Conservation (phyloP, 345 rosid genomes). For the Ailanthus altissimus region DNA sequence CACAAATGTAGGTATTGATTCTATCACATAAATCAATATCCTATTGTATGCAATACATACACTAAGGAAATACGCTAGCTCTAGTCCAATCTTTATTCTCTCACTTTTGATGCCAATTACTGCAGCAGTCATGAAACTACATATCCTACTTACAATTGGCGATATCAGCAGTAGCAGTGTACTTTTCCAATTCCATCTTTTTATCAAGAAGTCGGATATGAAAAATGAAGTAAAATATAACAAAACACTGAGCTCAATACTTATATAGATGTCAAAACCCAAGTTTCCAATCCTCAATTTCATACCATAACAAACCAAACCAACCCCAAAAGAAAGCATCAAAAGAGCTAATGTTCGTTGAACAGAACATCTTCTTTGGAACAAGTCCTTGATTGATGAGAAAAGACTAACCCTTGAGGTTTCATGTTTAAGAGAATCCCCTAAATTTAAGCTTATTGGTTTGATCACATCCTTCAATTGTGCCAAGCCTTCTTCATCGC, state of each 20-base stretch:
- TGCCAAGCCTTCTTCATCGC: too few species aligned
- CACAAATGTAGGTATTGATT: slow-evolving; percentile 49
- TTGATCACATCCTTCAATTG: too few species aligned
- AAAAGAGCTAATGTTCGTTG: slow-evolving; percentile 22
- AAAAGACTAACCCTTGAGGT: slow-evolving; percentile 36
- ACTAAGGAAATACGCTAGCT: slow-evolving; percentile 51
- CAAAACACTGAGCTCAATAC: slow-evolving; percentile 40
- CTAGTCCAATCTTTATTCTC: slow-evolving; percentile 34
- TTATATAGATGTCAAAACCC: slow-evolving; percentile 40
- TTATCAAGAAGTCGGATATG: slow-evolving; percentile 32
- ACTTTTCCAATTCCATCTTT: slow-evolving; percentile 36
- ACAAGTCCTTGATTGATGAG: slow-evolving; percentile 20
- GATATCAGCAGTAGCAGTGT: slow-evolving; percentile 35
- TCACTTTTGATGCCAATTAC: slow-evolving; percentile 7
- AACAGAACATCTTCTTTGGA: slow-evolving; percentile 23
- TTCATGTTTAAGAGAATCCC: too few species aligned
- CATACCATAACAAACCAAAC: slow-evolving; percentile 47
- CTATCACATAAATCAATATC: slow-evolving; percentile 25
- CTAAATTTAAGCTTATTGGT: too few species aligned
- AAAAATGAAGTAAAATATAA: slow-evolving; percentile 38
- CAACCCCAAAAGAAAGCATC: slow-evolving; percentile 35
- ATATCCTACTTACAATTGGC: slow-evolving; percentile 32
- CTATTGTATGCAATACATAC: slow-evolving; percentile 10
- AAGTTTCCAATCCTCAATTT: slow-evolving; percentile 43
- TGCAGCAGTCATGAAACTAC: slow-evolving; percentile 32